These are phyloP conservation scores for Lentinula edodes DNA, from an alignment of 768 basidiomycete genomes.

Conservation along the genomic window DNA sequence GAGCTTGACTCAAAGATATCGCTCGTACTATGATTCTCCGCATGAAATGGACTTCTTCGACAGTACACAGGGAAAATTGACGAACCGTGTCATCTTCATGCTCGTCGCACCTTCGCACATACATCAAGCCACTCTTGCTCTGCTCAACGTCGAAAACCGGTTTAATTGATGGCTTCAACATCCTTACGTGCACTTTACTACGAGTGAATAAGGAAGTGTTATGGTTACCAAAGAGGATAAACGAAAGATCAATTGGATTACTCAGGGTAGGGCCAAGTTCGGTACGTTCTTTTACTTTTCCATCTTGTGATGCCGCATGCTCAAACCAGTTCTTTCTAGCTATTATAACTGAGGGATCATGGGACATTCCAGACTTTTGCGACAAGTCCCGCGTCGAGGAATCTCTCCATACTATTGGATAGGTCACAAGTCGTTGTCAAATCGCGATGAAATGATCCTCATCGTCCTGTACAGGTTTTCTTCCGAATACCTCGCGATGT, in stretches of 20 bases:
- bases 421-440: background rate
- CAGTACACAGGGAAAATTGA: background rate
- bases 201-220: constrained; percentile 15
- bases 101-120: constrained; percentile 19
- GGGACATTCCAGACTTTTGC: constrained; percentile 19
- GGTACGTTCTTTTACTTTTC: constrained; percentile 11
- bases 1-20: background rate
- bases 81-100: constrained; percentile 24
- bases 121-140: constrained; percentile 20
- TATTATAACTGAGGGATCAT: constrained; percentile 17
- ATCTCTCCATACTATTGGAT: constrained; percentile 16
- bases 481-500: constrained; percentile 24
- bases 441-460: background rate
- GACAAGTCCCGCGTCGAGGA: constrained; percentile 16
- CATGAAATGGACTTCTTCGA: background rate
- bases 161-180: constrained; percentile 25
- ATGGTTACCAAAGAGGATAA: constrained; percentile 18
- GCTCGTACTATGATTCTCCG: background rate
- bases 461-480: constrained; percentile 18
- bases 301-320: background rate
- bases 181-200: constrained; percentile 23
- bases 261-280: constrained; percentile 22
- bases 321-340: constrained; percentile 3
- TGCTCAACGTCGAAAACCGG: constrained; percentile 23
- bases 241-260: constrained; percentile 19